Base-by-base conservation (phyloP, 2,329 filamentous ascomycete genomes). In the Akanthomyces dipterigenus region DNA sequence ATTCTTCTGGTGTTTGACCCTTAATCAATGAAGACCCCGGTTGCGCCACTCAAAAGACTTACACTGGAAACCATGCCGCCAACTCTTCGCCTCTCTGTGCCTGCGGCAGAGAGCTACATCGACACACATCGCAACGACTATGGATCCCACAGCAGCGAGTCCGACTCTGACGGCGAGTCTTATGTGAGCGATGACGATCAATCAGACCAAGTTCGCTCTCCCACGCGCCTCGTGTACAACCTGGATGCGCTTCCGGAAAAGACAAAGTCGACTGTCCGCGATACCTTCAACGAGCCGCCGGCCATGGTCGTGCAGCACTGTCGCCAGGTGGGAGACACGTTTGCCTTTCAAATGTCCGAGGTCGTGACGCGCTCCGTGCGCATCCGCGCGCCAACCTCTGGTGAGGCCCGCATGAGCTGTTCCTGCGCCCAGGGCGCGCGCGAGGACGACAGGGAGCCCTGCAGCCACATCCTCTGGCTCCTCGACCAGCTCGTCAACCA, bases 291-390 rank as follows among this genome's bases (percentile, higher is more conserved):
- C 36, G 76, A 81, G 12, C 77, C 80, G 0, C 79, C 81, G 2
- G 75, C 75, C 62, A 77, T 85, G 62, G 72, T 76, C 0, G 70
- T 85, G 7, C 77, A 82, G 65, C 76, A 76, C 60, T 84, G 81
- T 62, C 76, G 78, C 24, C 73, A 77, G 45, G 74, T 78, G 48
- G 75, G 77, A 26, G 67, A 79, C 63, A 78, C 80, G 22, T 83
- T 81, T 61, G 79, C 82, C 53, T 85, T 85, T 63, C 77, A 83
- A 66, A 77, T 85, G 72, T 80, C 80, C 4, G 82, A 85, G 68
- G 71, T 79, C 2, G 79, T 81, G 28, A 80, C 80, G 16, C 77
- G 79, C 12, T 80, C 79, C 20, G 75, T 85, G 46, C 77, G 81
- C 45, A 80, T 82, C 34, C 77, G 78, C 2, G 72, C 75, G 2